phyloP scores from a whole-genome alignment of 2,329 filamentous ascomycete species.

The Elsinoe ampelina region DNA sequence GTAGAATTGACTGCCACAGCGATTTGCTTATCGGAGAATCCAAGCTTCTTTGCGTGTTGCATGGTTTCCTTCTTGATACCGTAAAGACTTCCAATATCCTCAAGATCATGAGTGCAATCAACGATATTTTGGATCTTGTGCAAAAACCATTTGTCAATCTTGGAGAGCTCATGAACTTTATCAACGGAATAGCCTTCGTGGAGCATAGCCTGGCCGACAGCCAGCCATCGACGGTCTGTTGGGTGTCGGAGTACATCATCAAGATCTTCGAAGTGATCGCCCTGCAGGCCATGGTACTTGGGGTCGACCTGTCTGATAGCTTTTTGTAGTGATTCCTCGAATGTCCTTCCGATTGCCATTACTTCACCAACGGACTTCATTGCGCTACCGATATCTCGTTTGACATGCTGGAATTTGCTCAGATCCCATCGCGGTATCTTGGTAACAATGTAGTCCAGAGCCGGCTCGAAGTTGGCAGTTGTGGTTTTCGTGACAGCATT shows the following conservation, averaged over 20 bases:
- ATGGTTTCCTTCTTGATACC: constrained; percentile 82
- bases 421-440: constrained; percentile 99
- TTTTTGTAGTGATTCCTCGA: constrained; percentile 98
- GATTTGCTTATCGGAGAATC: constrained; percentile 96
- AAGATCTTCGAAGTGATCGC: constrained; percentile 85
- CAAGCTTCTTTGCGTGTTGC: constrained; percentile 89
- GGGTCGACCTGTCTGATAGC: constrained; percentile 96
- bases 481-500: constrained; percentile 98
- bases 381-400: constrained; percentile 90
- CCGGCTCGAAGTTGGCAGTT: constrained; percentile 97
- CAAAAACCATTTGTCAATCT: constrained; percentile 99
- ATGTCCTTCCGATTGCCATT: constrained; percentile 97
- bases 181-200: constrained; percentile 95
- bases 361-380: constrained; percentile 99
- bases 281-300: constrained; percentile 84
- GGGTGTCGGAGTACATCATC: constrained; percentile 86
- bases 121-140: constrained; percentile 98
- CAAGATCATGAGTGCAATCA: constrained; percentile 75
- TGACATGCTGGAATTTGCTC: constrained; percentile 97
- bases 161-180: constrained; percentile 82
- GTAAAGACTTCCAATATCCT: constrained; percentile 72
- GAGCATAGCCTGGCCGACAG: constrained; percentile 94
- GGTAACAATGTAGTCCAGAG: constrained; percentile 93
- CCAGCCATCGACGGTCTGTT: constrained; percentile 92
- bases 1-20: constrained; percentile 72